Evolutionary conservation across 345 rosid species (phyloP), one percentile per base, ranked within the genome.

Genomic region (Ceriops zippeliana): DNA sequence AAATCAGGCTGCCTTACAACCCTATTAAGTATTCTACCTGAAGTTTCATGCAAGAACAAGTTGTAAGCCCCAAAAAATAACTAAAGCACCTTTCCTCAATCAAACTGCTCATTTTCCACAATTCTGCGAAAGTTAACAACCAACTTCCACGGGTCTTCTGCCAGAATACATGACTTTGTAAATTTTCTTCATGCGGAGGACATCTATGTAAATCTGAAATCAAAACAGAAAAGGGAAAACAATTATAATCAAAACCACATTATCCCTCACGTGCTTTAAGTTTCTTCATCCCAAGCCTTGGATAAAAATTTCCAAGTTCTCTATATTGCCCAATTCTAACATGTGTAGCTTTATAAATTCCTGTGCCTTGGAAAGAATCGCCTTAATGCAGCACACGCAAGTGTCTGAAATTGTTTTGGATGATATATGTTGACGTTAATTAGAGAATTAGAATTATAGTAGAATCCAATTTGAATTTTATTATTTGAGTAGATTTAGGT

Each of bases 301-400:
- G 91, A 91, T 80, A 91, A 80, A 65, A 97, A 88, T 80, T 91
- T 95, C 61, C 91, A 92, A 70, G 96, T 90, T 83, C 99, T 87
- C 63, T 90, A 93, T 46, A 89, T 76, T 51, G 96, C 83, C 92
- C 92, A 49, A 91, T 79, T 74, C 98, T 83, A 6, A 91, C 93
- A 2, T 85, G 88, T 93, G 85, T 95, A 51, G 98, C 99, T 82
- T 96, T 87, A 82, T 87, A 95, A 77, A 95, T 86, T 72, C 96
- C 98, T 51, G 93, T 91, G 72, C 90, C 89, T 96, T 63, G 47
- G 27, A 72, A 67, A 47, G 58, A 62, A 71, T 59, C 19, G 51
- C 59, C 28, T 21, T 35, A 61, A 52, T 78, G 65, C 70, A 61
- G 51, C n/a, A 64, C 30, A 15, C 19, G 62, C 26, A 19, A 63